Base-by-base conservation (phyloP, 106 monocot species). In the Apostasia shenzhenica region DNA sequence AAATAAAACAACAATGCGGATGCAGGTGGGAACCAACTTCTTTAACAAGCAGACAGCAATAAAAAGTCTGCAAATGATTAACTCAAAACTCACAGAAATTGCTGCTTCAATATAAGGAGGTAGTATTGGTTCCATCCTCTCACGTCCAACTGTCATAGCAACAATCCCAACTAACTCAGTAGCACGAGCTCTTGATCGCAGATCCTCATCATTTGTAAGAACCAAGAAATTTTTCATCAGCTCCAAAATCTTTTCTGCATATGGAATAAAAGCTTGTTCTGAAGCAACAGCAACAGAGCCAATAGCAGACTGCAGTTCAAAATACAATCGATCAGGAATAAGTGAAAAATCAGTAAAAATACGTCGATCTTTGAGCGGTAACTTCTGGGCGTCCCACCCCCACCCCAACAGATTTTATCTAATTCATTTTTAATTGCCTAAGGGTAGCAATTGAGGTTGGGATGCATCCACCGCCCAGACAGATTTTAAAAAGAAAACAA, bases 141-240 rank as follows among this genome's bases (percentile, higher is more conserved):
- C 67, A 48, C 93, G 73, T 67, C 99, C 99, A 57, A 85, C 87
- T 61, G 87, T 85, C 87, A 99, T 87, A 68, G 99, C 81, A 71
- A 93, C 76, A 73, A 93, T 99, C 60, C 99, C 99, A 77, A 88
- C 93, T 59, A 99, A 71, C 63, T 99, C 99, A 79, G 99, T 99
- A 11, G 99, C 99, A 68, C 99, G 82, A 47, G 99, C 87, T 66
- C 99, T 82, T 71, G 93, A 71, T 9, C 83, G 52, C 70, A 87
- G 72, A 57, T 93, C 99, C 66, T 87, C 87, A 77, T 99, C 99
- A 79, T 83, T 80, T 8, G 85, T 90, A 14, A 93, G 80, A n/a
- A 99, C 80, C 93, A 99, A 80, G 73, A 90, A 99, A 54, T 61
- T 70, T 90, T 99, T 99, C 93, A 93, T 93, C 73, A 93, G 63